Conservation (phyloP, 2,329 filamentous ascomycete genomes). For the Penicillium sp. region DNA sequence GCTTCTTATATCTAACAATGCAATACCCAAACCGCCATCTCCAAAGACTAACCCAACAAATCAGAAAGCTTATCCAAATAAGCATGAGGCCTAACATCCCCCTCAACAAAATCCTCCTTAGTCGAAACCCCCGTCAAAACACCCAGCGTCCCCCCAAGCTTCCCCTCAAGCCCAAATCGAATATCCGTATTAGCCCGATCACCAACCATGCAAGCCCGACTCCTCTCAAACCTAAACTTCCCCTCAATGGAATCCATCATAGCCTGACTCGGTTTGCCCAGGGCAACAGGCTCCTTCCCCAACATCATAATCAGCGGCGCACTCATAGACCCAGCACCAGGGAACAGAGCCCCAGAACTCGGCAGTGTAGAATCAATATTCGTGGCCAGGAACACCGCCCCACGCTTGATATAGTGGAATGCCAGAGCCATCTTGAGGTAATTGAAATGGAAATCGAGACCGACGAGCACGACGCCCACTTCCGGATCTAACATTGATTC, state of each 20-base stretch:
- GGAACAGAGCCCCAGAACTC: conserved; percentile 76
- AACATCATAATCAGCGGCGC: conserved; percentile 73
- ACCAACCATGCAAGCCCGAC: conserved; percentile 89
- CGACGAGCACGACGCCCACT: conserved; percentile 83
- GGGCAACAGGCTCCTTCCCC: conserved; percentile 64
- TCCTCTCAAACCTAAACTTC: conserved; percentile 83
- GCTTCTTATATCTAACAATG: too few species aligned
- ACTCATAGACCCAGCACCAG: conserved; percentile 80
- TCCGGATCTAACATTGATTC: conserved; percentile 75
- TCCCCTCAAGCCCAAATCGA: conserved; percentile 86
- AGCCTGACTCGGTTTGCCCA: conserved; percentile 94
- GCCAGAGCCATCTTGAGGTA: conserved; percentile 86
- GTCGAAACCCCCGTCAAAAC: conserved; percentile 82
- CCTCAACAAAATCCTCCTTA: conserved; percentile 80
- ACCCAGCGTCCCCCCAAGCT: conserved; percentile 82
- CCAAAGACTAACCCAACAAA: too few species aligned
- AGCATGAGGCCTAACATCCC: conserved; percentile 68
- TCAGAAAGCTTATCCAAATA: conserved; percentile 85
- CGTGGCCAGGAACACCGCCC: conserved; percentile 85
- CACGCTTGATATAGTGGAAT: conserved; percentile 75
- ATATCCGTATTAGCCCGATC: conserved; percentile 95
- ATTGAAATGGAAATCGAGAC: conserved; percentile 90
- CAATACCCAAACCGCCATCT: too few species aligned
- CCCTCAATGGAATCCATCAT: conserved; percentile 99
- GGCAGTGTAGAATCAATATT: conserved; percentile 91